phyloP scores from a whole-genome alignment of 1,139 yeast genomes.

The Debaryomyces robertsiae region DNA sequence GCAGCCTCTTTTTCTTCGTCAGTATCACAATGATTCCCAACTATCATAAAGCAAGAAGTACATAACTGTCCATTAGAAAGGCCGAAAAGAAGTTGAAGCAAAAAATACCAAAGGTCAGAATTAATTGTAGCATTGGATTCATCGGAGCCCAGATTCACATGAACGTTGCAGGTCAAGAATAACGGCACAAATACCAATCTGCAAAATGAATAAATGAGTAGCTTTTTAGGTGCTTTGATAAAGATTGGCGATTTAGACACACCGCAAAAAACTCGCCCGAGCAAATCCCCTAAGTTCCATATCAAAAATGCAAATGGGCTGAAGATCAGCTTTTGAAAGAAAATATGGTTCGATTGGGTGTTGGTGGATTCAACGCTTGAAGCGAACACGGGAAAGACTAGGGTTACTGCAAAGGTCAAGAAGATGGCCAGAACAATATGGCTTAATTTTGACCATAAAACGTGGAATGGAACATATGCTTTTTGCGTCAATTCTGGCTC shows the following conservation, averaged over 20 bases:
- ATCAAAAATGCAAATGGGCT: conserved; percentile 74
- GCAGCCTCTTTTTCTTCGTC: conserved; percentile 86
- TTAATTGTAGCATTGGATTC: conserved; percentile 41
- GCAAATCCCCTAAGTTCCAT: conserved; percentile 90
- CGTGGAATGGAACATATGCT: conserved; percentile 46
- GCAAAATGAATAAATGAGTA: conserved; percentile 54
- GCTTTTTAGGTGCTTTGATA: conserved; percentile 39
- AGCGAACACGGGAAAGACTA: conserved; percentile 90
- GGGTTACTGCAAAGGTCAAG: conserved; percentile 71
- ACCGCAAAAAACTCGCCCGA: conserved; percentile 75
- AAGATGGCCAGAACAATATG: conserved; percentile 71
- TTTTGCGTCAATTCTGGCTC: conserved; percentile 23
- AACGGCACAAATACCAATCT: conserved; percentile 63
- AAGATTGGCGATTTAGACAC: conserved; percentile 39
- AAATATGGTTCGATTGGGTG: conserved; percentile 26
- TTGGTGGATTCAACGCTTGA: conserved; percentile 61
- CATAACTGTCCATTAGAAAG: conserved; percentile 84
- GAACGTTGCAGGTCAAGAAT: conserved; percentile 68
- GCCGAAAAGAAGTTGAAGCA: conserved; percentile 78
- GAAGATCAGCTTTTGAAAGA: conserved; percentile 53
- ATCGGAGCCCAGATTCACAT: conserved; percentile 27
- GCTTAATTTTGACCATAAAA: conserved; percentile 60
- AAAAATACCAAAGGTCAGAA: conserved; percentile 68
- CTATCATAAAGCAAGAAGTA: conserved; percentile 80
- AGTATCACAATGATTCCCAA: conserved; percentile 58